phyloP scores from a whole-genome alignment of 768 basidiomycete species.

The Obba rivulosa region DNA sequence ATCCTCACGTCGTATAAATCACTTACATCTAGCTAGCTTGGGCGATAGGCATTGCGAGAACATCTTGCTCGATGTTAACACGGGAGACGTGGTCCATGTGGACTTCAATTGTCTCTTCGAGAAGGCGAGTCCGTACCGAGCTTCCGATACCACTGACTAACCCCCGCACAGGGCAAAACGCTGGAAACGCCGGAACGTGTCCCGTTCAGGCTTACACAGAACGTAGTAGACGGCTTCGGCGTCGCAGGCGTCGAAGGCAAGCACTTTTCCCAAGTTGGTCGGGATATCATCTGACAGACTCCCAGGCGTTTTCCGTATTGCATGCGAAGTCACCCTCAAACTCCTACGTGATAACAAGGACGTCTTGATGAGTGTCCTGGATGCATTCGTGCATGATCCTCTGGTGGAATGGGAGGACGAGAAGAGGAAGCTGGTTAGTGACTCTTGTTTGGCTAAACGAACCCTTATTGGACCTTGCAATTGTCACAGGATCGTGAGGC shows the following conservation, averaged over 20 bases:
- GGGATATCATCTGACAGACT: not conserved
- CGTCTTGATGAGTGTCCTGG: slow-evolving; percentile 89
- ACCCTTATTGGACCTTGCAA: not conserved
- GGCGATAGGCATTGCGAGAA: slow-evolving; percentile 97
- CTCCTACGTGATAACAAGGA: slow-evolving; percentile 88
- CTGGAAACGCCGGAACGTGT: slow-evolving; percentile 88
- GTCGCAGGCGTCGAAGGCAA: slow-evolving; percentile 88
- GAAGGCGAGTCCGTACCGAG: slow-evolving; percentile 62
- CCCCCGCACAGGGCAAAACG: slow-evolving; percentile 55
- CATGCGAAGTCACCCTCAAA: slow-evolving; percentile 87
- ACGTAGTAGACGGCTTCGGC: slow-evolving; percentile 87
- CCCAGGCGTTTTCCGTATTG: slow-evolving; percentile 83
- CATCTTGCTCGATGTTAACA: slow-evolving; percentile 83
- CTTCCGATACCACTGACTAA: not conserved
- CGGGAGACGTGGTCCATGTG: slow-evolving; percentile 91
- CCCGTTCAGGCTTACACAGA: slow-evolving; percentile 92
- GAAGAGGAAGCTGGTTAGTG: slow-evolving; percentile 54
- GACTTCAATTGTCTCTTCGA: slow-evolving; percentile 99
- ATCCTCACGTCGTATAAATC: not conserved
- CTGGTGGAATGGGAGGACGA: slow-evolving; percentile 94
- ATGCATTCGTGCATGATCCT: slow-evolving; percentile 96
- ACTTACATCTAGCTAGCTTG: slow-evolving; percentile 45
- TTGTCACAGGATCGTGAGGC: slow-evolving; percentile 14
- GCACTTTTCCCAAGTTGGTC: not conserved
- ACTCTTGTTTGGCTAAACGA: too few relatives aligned